A percentile compares a stretch with the other conserved stretches of the same genome.
These are phyloP conservation scores for Phlyctochytrium arcticum DNA, from an alignment of 192 early-diverging fungal species.

Conservation along the genomic window DNA sequence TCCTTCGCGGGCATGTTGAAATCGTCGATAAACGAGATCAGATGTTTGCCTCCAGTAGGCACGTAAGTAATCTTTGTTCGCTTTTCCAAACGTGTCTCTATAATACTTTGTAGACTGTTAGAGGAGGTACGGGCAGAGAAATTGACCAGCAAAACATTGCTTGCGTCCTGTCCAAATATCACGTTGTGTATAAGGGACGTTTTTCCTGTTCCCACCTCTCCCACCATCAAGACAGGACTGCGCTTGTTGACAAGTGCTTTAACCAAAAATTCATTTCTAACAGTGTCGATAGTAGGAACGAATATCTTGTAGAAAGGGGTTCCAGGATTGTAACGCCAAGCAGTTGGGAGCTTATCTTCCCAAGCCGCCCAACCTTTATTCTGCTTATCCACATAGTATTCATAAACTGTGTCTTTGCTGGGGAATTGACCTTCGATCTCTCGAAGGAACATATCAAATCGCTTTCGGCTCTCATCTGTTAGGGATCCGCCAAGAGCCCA, in stretches of 20 bases:
- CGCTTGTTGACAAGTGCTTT: conserved; percentile 41
- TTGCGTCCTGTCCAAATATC: conserved; percentile 35
- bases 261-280: conserved; percentile 55
- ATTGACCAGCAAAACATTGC: conserved; percentile 45
- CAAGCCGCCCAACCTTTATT: conserved; percentile 49
- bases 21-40: conserved; percentile 56
- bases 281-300: conserved; percentile 59
- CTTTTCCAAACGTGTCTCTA: conserved; percentile 58
- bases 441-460: conserved; percentile 56
- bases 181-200: conserved; percentile 54
- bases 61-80: conserved; percentile 60
- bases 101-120: conserved; percentile 41
- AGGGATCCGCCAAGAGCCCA: conserved; percentile 56
- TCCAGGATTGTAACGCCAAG: conserved; percentile 43
- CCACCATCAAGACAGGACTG: conserved; percentile 47
- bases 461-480: conserved; percentile 45
- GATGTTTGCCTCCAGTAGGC: conserved; percentile 51
- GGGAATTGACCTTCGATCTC: conserved; percentile 60
- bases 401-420: conserved; percentile 55
- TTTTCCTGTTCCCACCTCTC: conserved; percentile 57
- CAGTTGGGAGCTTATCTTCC: conserved; percentile 52
- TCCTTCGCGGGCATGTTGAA: conserved; percentile 63
- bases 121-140: conserved; percentile 59
- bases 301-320: conserved; percentile 60
- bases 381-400: conserved; percentile 57